phyloP scores from a whole-genome alignment of 805 yeast species.

The Brettanomyces naardenensis region DNA sequence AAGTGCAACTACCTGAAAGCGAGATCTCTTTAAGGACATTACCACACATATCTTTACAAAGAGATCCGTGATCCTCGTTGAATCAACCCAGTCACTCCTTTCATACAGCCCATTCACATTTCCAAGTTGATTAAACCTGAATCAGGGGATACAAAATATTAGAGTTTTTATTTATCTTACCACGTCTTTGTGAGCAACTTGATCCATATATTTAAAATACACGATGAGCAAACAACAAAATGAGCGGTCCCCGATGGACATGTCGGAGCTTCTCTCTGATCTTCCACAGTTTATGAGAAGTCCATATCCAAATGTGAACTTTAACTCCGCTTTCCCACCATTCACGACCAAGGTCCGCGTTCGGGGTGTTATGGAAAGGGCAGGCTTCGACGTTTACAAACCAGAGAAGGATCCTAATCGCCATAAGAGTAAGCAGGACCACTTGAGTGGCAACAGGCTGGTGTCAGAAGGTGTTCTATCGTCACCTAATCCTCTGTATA shows the following conservation, averaged over 20 bases:
- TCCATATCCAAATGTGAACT: constrained; percentile 25
- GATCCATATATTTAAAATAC: no score
- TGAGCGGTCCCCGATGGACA: neutral
- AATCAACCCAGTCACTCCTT: neutral
- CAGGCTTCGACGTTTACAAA: constrained; percentile 63
- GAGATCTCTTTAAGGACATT: no score
- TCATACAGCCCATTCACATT: no score
- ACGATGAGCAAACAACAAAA: neutral
- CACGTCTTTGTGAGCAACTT: no score
- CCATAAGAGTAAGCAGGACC: neutral
- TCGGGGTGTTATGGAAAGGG: constrained; percentile 70
- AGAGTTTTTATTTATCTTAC: no score
- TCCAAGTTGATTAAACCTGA: neutral
- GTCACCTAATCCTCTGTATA: constrained; percentile 3
- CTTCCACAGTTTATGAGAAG: constrained; percentile 27
- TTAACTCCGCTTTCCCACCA: constrained; percentile 61
- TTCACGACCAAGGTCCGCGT: constrained; percentile 53
- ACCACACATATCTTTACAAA: no score
- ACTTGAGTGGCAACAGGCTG: neutral
- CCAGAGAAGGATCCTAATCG: constrained; percentile 13
- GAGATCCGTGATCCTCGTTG: neutral
- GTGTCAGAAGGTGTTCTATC: constrained; percentile 2
- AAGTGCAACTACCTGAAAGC: neutral
- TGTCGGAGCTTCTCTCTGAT: constrained; percentile 10
- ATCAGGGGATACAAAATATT: no score